Conservation (phyloP, 352 stramenopile genomes). For the Phytopythium litorale region DNA sequence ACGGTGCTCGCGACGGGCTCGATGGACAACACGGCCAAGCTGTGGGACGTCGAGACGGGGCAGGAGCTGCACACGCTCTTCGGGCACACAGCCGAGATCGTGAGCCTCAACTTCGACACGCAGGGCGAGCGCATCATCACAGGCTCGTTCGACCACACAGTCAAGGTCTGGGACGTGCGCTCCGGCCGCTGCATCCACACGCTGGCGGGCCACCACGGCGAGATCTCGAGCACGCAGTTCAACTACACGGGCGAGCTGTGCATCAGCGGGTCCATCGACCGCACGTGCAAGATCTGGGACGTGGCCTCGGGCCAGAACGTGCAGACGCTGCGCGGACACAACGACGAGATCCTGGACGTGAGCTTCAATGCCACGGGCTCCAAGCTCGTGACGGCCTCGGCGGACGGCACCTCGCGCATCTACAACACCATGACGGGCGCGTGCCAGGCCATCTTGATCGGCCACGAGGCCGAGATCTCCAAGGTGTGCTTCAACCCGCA, state of each 20-base stretch:
- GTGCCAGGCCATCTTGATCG: constrained; percentile 93
- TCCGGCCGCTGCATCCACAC: constrained; percentile 90
- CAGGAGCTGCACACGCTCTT: constrained; percentile 93
- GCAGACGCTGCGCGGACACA: constrained; percentile 92
- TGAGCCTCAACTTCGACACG: constrained; percentile 94
- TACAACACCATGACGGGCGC: constrained; percentile 96
- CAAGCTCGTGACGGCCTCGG: constrained; percentile 93
- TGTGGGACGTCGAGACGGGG: constrained; percentile 95
- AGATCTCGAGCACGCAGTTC: constrained; percentile 95
- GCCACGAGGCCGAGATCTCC: constrained; percentile 94
- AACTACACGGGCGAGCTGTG: constrained; percentile 92
- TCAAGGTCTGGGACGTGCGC: constrained; percentile 90
- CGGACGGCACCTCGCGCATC: constrained; percentile 91
- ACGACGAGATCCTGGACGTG: constrained; percentile 95
- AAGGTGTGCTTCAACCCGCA: constrained; percentile 96
- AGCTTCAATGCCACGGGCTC: constrained; percentile 93
- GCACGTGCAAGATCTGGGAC: constrained; percentile 94
- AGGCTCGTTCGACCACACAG: constrained; percentile 94
- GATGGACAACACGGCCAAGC: constrained; percentile 95
- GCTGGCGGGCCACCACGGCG: constrained; percentile 91
- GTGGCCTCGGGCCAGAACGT: constrained; percentile 90
- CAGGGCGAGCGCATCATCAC: constrained; percentile 93
- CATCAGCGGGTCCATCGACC: constrained; percentile 93
- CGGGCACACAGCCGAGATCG: constrained; percentile 93
- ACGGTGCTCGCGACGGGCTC: constrained; percentile 88